These are phyloP conservation scores for Cordyceps fumosorosea DNA, from an alignment of 2,329 filamentous ascomycete species.

Conservation along the genomic window DNA sequence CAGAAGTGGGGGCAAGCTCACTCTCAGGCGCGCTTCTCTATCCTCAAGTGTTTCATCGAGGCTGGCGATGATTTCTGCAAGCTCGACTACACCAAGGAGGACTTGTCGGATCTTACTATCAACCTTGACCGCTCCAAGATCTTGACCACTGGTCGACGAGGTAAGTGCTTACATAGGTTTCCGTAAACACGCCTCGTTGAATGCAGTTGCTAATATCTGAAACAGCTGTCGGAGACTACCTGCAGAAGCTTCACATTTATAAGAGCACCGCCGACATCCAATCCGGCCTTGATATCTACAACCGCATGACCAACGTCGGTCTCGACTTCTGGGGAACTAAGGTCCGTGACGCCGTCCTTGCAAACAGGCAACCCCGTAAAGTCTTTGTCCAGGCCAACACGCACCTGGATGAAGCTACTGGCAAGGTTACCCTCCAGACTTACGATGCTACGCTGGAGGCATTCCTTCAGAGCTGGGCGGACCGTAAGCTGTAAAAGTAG, in stretches of 20 bases:
- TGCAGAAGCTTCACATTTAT: constrained; percentile 89
- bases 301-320: constrained; percentile 75
- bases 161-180: constrained; percentile 25
- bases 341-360: constrained; percentile 67
- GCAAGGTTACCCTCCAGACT: constrained; percentile 71
- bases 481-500: constrained; percentile 43
- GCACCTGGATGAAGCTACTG: constrained; percentile 58
- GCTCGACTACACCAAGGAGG: constrained; percentile 64
- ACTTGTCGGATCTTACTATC: constrained; percentile 76
- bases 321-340: constrained; percentile 76
- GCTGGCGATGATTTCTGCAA: constrained; percentile 84
- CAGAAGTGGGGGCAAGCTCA: constrained; percentile 91
- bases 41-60: constrained; percentile 76
- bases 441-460: constrained; percentile 77
- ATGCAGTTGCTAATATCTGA: constrained; percentile 18
- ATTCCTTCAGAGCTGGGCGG: constrained; percentile 76
- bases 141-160: constrained; percentile 68
- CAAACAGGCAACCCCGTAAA: constrained; percentile 76
- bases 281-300: constrained; percentile 72
- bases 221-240: constrained; percentile 70
- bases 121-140: constrained; percentile 82
- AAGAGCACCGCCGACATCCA: constrained; percentile 83
- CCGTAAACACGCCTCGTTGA: too few species aligned
- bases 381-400: constrained; percentile 96
- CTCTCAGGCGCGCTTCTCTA: constrained; percentile 86